Percentiles rank a stretch among this genome's conserved stretches.
Conservation (phyloP, 352 stramenopile genomes). For the Globisporangium paddicum region DNA sequence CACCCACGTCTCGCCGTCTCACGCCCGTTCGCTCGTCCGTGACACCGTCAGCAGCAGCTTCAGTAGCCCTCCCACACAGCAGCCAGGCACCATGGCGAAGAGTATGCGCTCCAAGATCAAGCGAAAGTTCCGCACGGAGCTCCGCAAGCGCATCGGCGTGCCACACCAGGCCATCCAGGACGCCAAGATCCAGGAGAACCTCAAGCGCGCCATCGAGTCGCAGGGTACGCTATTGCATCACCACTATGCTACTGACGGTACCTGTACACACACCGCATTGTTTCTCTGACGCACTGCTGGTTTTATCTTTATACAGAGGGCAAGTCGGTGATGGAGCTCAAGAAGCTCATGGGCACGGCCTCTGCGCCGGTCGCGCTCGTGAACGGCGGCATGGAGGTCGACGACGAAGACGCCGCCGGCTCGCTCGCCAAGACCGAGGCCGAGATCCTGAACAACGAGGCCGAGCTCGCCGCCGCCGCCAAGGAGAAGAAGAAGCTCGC, state of each 20-base stretch:
- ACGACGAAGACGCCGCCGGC: conserved; percentile 22
- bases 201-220: conserved; percentile 71
- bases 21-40: background rate
- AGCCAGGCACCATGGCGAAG: conserved; percentile 69
- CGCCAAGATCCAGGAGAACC: conserved; percentile 81
- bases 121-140: conserved; percentile 84
- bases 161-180: conserved; percentile 66
- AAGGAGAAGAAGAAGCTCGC: conserved; percentile 51
- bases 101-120: conserved; percentile 89
- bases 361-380: conserved; percentile 35
- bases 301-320: conserved; percentile 22
- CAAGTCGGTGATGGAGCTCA: conserved; percentile 55
- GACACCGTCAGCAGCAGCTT: background rate
- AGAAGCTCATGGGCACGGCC: conserved; percentile 65
- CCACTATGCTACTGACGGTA: background rate
- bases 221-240: conserved; percentile 34
- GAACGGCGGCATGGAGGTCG: conserved; percentile 36
- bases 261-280: background rate
- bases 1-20: background rate
- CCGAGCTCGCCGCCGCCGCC: conserved; percentile 29
- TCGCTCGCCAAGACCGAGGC: conserved; percentile 40
- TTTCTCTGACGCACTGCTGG: background rate
- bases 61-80: background rate
- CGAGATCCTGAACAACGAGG: conserved; percentile 42
- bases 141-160: conserved; percentile 77